These are phyloP conservation scores for Nannochloropsis gaditana DNA, from an alignment of 108 stramenopile genomes.

Conservation along the genomic window DNA sequence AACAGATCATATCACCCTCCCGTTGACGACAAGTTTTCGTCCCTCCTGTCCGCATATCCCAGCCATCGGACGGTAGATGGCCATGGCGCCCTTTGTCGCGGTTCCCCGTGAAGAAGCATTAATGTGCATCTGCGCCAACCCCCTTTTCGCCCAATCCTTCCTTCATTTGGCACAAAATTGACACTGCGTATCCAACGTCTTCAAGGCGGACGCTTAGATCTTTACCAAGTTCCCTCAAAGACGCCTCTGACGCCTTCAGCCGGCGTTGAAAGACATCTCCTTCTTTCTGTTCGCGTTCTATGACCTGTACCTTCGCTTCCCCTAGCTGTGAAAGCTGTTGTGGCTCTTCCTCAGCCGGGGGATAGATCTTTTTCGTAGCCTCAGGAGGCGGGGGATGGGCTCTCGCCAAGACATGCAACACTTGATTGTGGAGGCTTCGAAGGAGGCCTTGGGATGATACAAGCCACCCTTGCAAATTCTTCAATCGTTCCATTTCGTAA, in stretches of 20 bases:
- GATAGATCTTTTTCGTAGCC: not conserved
- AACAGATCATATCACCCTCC: too few relatives aligned
- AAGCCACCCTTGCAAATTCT: not conserved
- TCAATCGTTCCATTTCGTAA: not conserved
- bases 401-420: too few relatives aligned
- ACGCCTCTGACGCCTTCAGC: not conserved
- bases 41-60: too few relatives aligned
- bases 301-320: not conserved
- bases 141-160: not conserved
- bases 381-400: too few relatives aligned
- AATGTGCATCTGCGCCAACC: not conserved
- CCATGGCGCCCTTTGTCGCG: too few relatives aligned
- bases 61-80: too few relatives aligned
- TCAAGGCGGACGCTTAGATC: not conserved
- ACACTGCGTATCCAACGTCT: not conserved
- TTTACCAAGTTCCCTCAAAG: slow-evolving; percentile 6
- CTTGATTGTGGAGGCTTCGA: too few relatives aligned
- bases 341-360: not conserved
- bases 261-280: not conserved
- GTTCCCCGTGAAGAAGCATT: too few relatives aligned
- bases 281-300: not conserved
- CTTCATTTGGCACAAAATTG: slow-evolving; percentile 7
- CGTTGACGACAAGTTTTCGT: too few relatives aligned
- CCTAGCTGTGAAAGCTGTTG: not conserved
- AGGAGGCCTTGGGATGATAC: not conserved